Base-by-base conservation (phyloP, 2,329 filamentous ascomycete genomes). In the Cryoendolithus antarcticus region DNA sequence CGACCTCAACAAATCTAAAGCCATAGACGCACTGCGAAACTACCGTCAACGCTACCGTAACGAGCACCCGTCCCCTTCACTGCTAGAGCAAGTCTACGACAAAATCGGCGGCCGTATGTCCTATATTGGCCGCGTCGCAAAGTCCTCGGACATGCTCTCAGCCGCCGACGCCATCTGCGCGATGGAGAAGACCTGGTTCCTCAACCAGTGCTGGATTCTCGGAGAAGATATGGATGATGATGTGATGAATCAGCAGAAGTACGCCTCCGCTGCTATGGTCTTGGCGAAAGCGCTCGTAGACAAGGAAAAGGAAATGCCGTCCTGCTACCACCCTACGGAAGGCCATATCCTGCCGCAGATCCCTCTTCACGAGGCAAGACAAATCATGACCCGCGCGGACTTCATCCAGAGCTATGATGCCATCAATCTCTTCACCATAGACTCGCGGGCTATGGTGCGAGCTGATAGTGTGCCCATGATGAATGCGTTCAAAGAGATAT, bases 191-290 rank as follows among this genome's bases (percentile, higher is more conserved):
- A 80, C 76, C 1, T 88, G 82, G 82, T 80, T 86, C 50, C 61
- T 86, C 12, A 86, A 85, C 60, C 77, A 82, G 55, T 86, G 81
- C 57, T 82, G 81, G 67, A 82, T 86, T 39, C 68, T 88, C 1
- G 82, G 82, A 11, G 67, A 64, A 44, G 77, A 80, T 46, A 86
- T 82, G 80, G 91, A 96, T 51, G 91, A 96, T 61, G 91, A 98
- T 57, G 91, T 95, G 50, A 96, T 96, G 80, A 86, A 95, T 55
- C 84, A 95, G 61, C 86, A 96, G 58, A 95, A 96, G 60, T 95
- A 86, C 69, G 85, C 88, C 34, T 84, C 86, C 9, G 88, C 86
- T 9, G 86, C 91, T 30, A 94, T 96, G 82, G 83, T 93, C 13
- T 72, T 98, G 2, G 91, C 89, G 12, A 82, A 82, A 50, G 86